Percentiles rank a stretch among this genome's conserved stretches.
These are phyloP conservation scores for Physcia stellaris DNA, from an alignment of 495 filamentous ascomycete species.

Conservation along the genomic window DNA sequence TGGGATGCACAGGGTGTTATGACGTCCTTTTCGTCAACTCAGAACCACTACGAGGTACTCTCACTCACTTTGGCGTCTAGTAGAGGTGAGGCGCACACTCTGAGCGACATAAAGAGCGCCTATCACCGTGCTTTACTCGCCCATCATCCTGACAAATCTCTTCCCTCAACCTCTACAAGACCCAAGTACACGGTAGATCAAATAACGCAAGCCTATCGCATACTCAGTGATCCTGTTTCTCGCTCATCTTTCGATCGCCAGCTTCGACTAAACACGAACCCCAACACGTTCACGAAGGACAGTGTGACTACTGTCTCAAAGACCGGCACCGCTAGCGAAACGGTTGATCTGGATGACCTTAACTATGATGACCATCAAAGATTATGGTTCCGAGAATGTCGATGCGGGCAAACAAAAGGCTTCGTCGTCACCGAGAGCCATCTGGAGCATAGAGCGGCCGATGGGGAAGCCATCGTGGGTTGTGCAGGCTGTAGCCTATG, in stretches of 20 bases:
- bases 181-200: conserved; percentile 48
- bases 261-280: neutral
- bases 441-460: conserved; percentile 40
- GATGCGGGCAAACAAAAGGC: conserved; percentile 66
- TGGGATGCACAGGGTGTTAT: too few species aligned
- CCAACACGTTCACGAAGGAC: conserved; percentile 14
- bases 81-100: too few species aligned
- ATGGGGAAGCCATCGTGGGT: conserved; percentile 46
- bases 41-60: too few species aligned
- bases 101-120: too few species aligned
- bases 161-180: too few species aligned
- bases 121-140: too few species aligned
- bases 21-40: too few species aligned
- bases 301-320: too few species aligned
- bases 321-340: conserved; percentile 54
- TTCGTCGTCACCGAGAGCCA: conserved; percentile 58
- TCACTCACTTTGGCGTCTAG: too few species aligned
- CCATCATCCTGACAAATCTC: too few species aligned
- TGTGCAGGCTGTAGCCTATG: too few species aligned
- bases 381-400: conserved; percentile 57
- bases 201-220: conserved; percentile 62
- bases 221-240: conserved; percentile 43
- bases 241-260: conserved; percentile 53
- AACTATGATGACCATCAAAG: conserved; percentile 31
- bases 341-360: conserved; percentile 74